These are phyloP conservation scores for Elsinoe perseae DNA, from an alignment of 2,329 filamentous ascomycete genomes.

Conservation along the genomic window DNA sequence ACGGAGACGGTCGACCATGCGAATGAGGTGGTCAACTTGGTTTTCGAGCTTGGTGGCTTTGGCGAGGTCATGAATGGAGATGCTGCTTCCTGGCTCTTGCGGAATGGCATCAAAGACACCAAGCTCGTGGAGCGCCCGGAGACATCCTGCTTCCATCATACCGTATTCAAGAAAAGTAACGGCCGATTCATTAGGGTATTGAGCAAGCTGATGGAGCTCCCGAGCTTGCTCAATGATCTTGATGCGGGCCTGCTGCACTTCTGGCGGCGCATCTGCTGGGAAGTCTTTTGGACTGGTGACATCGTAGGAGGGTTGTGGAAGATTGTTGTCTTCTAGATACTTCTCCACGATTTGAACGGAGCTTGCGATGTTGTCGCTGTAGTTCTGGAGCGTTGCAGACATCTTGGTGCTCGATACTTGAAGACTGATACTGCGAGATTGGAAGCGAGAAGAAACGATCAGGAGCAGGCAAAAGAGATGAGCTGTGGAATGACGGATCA, in stretches of 20 bases:
- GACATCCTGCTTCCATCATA: conserved; percentile 1
- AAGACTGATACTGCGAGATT: not conserved
- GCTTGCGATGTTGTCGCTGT: conserved; percentile 12
- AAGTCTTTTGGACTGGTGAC: conserved; percentile 2
- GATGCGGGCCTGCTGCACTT: conserved; percentile 8
- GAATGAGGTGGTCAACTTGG: not conserved
- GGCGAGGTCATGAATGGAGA: not conserved
- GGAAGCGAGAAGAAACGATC: not conserved
- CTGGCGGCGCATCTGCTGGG: conserved; percentile 7
- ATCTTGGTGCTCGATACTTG: not conserved
- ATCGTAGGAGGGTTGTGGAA: conserved; percentile 10
- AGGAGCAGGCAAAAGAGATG: no score
- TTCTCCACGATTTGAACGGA: not conserved
- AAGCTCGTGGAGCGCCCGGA: conserved; percentile 5
- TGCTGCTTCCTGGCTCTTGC: not conserved
- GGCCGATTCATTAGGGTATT: conserved; percentile 5
- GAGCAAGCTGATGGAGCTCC: conserved; percentile 6
- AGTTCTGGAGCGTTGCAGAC: conserved; percentile 1
- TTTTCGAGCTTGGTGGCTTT: conserved; percentile 6
- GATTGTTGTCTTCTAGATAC: not conserved
- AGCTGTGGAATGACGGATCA: not conserved
- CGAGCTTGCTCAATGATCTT: conserved; percentile 6
- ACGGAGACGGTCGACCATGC: conserved; percentile 1
- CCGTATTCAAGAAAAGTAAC: conserved; percentile 1
- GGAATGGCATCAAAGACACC: conserved; percentile 8